Conservation (phyloP, 352 stramenopile species). For the Thalassiosira hispida region DNA sequence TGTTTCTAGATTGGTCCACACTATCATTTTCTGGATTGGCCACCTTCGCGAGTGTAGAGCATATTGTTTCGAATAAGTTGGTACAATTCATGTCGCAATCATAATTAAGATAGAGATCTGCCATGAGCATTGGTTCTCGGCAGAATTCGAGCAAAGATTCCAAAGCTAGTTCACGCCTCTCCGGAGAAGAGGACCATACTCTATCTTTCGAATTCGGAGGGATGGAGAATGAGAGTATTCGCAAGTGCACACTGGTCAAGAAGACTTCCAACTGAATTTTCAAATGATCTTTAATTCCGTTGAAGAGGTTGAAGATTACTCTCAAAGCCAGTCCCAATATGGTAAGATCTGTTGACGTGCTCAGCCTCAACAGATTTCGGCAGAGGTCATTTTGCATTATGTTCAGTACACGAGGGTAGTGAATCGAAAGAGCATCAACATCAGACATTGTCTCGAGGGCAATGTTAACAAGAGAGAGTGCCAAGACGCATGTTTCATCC, state of each 20-base stretch:
- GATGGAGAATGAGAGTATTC: constrained; percentile 86
- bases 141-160: constrained; percentile 98
- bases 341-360: constrained; percentile 92
- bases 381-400: constrained; percentile 93
- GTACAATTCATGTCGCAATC: constrained; percentile 97
- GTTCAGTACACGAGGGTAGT: constrained; percentile 61
- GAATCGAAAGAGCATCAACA: constrained; percentile 69
- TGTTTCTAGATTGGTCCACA: background rate
- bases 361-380: constrained; percentile 96
- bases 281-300: constrained; percentile 98
- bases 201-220: constrained; percentile 46
- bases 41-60: constrained; percentile 89
- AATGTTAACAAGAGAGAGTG: constrained; percentile 96
- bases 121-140: constrained; percentile 95
- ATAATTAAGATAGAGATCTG: constrained; percentile 99
- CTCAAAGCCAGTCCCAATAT: constrained; percentile 93
- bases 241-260: constrained; percentile 96
- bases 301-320: constrained; percentile 99
- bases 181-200: constrained; percentile 54
- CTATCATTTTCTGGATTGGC: constrained; percentile 37
- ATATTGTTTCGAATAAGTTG: constrained; percentile 98
- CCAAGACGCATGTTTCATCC: constrained; percentile 90
- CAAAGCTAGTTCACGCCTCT: constrained; percentile 87
- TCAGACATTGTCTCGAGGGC: constrained; percentile 92
- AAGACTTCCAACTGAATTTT: constrained; percentile 99